Evolutionary conservation across 106 monocot species (phyloP).

Genomic region (Agapanthus africanus): DNA sequence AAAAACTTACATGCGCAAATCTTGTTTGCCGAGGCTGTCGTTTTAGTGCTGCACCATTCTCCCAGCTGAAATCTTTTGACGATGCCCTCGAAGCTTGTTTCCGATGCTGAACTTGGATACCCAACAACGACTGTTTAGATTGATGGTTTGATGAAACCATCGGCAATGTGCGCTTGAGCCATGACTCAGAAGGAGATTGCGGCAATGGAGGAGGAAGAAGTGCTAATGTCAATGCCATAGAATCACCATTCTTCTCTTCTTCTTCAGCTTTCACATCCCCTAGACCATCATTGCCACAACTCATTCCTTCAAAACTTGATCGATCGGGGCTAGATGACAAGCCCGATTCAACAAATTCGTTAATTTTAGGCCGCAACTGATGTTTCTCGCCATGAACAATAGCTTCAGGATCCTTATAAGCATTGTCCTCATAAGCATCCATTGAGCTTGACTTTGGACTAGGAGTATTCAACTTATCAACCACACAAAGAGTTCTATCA

Average conservation of each 20-base stretch:
- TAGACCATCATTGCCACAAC: background rate
- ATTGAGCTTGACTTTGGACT: conserved; percentile 20
- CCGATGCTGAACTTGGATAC: too few species aligned
- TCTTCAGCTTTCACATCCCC: background rate
- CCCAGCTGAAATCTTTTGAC: too few species aligned
- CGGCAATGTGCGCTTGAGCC: conserved; percentile 67
- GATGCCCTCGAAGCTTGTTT: too few species aligned
- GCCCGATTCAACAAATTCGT: conserved; percentile 4
- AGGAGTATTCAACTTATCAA: conserved; percentile 15
- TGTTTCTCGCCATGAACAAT: conserved; percentile 3
- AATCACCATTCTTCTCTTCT: conserved; percentile 6
- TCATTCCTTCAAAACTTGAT: background rate
- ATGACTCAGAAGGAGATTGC: conserved; percentile 69
- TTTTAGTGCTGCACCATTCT: too few species aligned
- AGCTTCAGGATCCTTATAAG: conserved; percentile 14
- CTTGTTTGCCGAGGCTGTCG: too few species aligned
- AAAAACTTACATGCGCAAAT: too few species aligned
- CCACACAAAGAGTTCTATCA: conserved; percentile 27
- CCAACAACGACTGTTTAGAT: conserved; percentile 21
- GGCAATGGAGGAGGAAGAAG: conserved; percentile 60
- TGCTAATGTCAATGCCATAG: background rate
- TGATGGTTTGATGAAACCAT: conserved; percentile 42
- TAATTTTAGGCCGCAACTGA: background rate
- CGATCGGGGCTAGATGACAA: conserved; percentile 5
- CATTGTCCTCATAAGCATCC: background rate